Conservation (phyloP, 768 basidiomycete genomes). For the Boletus insuetus region DNA sequence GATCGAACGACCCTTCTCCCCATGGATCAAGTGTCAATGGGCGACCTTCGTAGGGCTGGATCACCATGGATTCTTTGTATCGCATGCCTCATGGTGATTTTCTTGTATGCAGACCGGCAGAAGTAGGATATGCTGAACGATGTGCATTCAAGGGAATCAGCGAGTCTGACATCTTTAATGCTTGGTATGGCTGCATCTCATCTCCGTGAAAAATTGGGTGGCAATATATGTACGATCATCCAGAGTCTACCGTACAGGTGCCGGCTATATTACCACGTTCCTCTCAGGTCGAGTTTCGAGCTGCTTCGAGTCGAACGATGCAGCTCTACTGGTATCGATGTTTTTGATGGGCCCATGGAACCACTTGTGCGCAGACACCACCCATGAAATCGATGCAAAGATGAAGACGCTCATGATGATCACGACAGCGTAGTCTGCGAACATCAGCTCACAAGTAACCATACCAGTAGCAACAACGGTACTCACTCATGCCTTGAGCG, state of each 20-base stretch:
- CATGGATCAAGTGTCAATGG: slow-evolving; percentile 25
- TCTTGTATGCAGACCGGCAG: neutral
- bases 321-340: slow-evolving; percentile 27
- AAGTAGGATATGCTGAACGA: neutral
- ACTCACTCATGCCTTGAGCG: slow-evolving; percentile 56
- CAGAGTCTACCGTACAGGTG: neutral
- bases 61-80: neutral
- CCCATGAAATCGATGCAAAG: slow-evolving; percentile 63
- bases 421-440: slow-evolving; percentile 64
- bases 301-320: slow-evolving; percentile 12
- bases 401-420: slow-evolving; percentile 63
- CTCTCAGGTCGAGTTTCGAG: neutral
- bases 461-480: neutral
- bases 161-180: neutral
- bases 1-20: slow-evolving; percentile 20
- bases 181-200: neutral
- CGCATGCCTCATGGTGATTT: neutral
- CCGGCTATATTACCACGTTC: neutral
- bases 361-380: slow-evolving; percentile 66
- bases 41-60: slow-evolving; percentile 17
- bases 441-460: neutral
- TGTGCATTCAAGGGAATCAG: neutral
- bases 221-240: too few species aligned
- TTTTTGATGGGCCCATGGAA: slow-evolving; percentile 65
- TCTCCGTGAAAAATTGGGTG: too few species aligned